Base-by-base conservation (phyloP, 2,329 filamentous ascomycete species). In the Xylariaceae sp. region DNA sequence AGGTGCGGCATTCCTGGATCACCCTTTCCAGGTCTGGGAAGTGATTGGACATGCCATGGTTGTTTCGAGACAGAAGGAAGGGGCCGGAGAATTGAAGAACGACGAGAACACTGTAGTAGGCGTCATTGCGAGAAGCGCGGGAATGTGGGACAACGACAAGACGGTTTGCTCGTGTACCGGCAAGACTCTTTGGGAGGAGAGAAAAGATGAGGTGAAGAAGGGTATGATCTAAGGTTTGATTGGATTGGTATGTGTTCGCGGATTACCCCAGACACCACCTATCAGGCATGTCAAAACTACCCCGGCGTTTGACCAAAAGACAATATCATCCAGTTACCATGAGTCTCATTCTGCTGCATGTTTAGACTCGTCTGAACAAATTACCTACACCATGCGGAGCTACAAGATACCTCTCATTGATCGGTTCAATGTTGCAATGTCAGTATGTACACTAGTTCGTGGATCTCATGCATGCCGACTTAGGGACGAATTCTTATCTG, bases 111-210 rank as follows among this genome's bases (percentile, higher is more conserved):
- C 92, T 19, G 79, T 97, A 48, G 90, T 96, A 2, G 95, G 95
- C 7, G 93, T 99, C 49, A 91, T 99, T 75, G 95, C 95, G 47
- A 82, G 95, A 70, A 97, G 93, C 74, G 93, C 95, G 16, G 95
- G 95, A n/a, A 89, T 96, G 59, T 99, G 95, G 95, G 93, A 97
- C 73, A 96, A 99, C 68, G 91, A 97, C 72, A 99, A 98, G 82
- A 96, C 90, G 44, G 93, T 99, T 5, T 99, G 95, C 74, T 96
- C 92, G 46, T 99, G 95, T 75, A 96, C 92, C 40, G 95, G 95
- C 3, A 98, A 98, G 85, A 98, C 93, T 54, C 85, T 99, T 10
- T 99, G 95, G 95, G 90, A 99, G 75, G 95, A 99, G 80, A 86
- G 95, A 66, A 88, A 88, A 75, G 93, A 97, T 69, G 91, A 96